Percentiles rank a stretch among this genome's conserved stretches.
phyloP scores from a whole-genome alignment of 371 early-diverging fungal genomes.

The Mortierella sp. region DNA sequence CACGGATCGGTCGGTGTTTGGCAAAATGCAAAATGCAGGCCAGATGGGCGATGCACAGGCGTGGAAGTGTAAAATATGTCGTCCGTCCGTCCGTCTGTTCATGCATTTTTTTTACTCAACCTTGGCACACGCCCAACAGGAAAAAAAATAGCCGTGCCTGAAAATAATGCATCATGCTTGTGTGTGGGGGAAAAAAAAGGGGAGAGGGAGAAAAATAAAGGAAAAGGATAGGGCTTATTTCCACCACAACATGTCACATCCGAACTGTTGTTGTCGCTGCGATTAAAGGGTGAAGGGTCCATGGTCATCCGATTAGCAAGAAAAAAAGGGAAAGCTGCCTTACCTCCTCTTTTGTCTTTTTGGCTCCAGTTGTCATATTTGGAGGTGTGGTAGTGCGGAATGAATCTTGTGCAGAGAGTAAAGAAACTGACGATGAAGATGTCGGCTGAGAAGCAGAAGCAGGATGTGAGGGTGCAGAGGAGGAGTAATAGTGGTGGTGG shows the following conservation, averaged over 20 bases:
- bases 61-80: neutral
- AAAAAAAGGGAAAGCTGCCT: neutral
- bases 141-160: neutral
- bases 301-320: conserved; percentile 4
- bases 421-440: conserved; percentile 4
- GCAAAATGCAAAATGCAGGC: neutral
- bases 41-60: neutral
- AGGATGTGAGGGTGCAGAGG: conserved; percentile 14
- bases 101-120: neutral
- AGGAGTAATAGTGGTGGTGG: conserved; percentile 13
- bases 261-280: neutral
- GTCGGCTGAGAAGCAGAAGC: neutral
- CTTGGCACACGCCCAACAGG: neutral
- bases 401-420: conserved; percentile 4
- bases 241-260: neutral
- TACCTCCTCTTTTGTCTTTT: conserved; percentile 44
- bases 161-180: conserved; percentile 3
- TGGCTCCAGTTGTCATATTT: conserved; percentile 17
- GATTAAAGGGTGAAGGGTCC: conserved; percentile 4
- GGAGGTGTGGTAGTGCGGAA: conserved; percentile 9
- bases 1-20: conserved; percentile 7
- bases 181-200: neutral
- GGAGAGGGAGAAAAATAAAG: neutral
- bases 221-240: conserved; percentile 6
- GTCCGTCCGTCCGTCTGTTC: neutral